Conservation (phyloP, 495 filamentous ascomycete genomes). For the Cercophora sp. region DNA sequence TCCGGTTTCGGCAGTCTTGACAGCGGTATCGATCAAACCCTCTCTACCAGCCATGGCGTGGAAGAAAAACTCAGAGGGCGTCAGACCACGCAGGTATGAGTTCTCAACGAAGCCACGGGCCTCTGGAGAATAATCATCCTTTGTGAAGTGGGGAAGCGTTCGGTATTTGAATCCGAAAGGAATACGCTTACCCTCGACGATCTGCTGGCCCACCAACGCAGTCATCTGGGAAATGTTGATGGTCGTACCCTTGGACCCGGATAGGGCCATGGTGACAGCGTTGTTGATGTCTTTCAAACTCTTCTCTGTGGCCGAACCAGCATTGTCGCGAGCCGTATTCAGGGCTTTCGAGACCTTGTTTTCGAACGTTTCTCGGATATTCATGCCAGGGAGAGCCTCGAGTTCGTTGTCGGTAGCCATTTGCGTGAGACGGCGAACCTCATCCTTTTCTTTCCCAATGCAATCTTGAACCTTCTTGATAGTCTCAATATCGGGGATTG, state of each 20-base stretch:
- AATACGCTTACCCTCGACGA: constrained; percentile 97
- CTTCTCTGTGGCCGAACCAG: constrained; percentile 84
- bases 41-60: constrained; percentile 99
- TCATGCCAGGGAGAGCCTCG: constrained; percentile 93
- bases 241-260: constrained; percentile 94
- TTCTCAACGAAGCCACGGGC: constrained; percentile 98
- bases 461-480: constrained; percentile 77
- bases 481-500: constrained; percentile 81
- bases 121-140: constrained; percentile 97
- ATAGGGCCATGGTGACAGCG: constrained; percentile 89
- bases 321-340: constrained; percentile 93
- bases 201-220: constrained; percentile 93
- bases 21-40: constrained; percentile 98
- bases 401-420: constrained; percentile 79
- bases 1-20: constrained; percentile 98
- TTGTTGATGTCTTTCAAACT: constrained; percentile 95
- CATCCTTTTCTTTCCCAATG: constrained; percentile 72
- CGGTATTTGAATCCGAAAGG: constrained; percentile 99
- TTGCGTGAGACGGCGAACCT: constrained; percentile 68
- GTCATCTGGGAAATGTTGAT: constrained; percentile 99
- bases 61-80: constrained; percentile 97
- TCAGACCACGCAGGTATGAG: constrained; percentile 94
- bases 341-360: constrained; percentile 88
- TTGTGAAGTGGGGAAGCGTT: constrained; percentile 95
- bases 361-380: constrained; percentile 95